Conservation (phyloP, 1,139 yeast genomes). For the Meyerozyma carpophila region DNA sequence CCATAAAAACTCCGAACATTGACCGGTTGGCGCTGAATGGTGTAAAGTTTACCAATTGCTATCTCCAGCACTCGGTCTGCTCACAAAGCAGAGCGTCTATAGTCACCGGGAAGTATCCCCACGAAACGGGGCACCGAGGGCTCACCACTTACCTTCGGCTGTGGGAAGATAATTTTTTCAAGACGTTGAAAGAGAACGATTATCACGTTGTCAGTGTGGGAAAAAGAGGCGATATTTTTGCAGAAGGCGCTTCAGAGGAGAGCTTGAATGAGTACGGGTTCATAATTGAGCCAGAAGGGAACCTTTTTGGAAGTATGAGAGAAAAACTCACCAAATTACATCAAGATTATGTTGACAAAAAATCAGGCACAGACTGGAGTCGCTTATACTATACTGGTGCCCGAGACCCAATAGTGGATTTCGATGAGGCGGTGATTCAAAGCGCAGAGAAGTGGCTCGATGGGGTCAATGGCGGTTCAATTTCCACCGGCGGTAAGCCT, state of each 20-base stretch:
- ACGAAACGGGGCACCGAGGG: conserved; percentile 11
- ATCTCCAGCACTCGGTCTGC: conserved; percentile 11
- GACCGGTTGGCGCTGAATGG: conserved; percentile 9
- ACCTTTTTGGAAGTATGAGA: background rate
- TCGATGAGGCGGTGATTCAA: conserved; percentile 11
- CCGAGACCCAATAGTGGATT: conserved; percentile 7
- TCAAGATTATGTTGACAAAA: background rate
- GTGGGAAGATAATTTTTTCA: conserved; percentile 11
- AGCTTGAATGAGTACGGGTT: conserved; percentile 12
- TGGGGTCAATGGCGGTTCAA: background rate
- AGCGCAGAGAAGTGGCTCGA: conserved; percentile 11
- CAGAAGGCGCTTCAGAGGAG: conserved; percentile 8
- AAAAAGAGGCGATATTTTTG: conserved; percentile 11
- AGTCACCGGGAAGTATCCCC: conserved; percentile 11
- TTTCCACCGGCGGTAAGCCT: conserved; percentile 7
- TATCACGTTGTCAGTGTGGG: conserved; percentile 10
- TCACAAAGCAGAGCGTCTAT: conserved; percentile 12
- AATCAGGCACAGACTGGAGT: conserved; percentile 6
- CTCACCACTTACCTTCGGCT: conserved; percentile 9
- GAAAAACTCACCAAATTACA: background rate
- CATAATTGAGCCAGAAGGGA: conserved; percentile 5
- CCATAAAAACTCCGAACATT: conserved; percentile 11
- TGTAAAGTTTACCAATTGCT: conserved; percentile 11
- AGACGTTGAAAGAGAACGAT: conserved; percentile 10
- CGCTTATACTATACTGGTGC: conserved; percentile 9